Percentiles rank a stretch among this genome's conserved stretches.
These are phyloP conservation scores for Pichia cephalocereana DNA, from an alignment of 805 yeast genomes.

Conservation along the genomic window DNA sequence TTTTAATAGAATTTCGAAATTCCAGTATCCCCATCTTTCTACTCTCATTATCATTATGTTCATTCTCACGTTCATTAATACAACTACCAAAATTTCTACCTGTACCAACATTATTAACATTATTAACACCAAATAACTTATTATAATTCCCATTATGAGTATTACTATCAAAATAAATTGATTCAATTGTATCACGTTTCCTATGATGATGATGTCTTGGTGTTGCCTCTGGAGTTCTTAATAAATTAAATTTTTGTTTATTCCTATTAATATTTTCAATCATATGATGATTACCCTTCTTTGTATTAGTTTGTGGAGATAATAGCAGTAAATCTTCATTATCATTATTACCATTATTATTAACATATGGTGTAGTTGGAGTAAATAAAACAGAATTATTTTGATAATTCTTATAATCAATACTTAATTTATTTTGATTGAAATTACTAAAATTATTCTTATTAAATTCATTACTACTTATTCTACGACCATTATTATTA, in stretches of 20 bases:
- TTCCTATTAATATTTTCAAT: neutral
- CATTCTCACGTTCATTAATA: neutral
- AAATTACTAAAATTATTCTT: neutral
- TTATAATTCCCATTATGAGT: neutral
- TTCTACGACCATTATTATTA: neutral
- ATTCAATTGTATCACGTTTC: slow-evolving; percentile 2
- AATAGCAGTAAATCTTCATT: neutral
- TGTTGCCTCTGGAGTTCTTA: slow-evolving; percentile 12
- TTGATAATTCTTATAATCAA: neutral
- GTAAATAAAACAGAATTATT: slow-evolving; percentile 2
- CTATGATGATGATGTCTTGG: slow-evolving; percentile 5
- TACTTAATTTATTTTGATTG: neutral
- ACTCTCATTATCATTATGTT: neutral
- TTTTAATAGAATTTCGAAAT: slow-evolving; percentile 14
- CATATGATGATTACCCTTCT: neutral
- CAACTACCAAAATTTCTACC: slow-evolving; percentile 5
- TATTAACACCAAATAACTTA: neutral
- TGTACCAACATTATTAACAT: neutral
- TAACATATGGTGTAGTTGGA: slow-evolving; percentile 10
- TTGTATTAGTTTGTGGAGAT: slow-evolving; percentile 9
- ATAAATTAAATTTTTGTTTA: neutral
- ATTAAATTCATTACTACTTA: neutral
- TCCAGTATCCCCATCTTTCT: slow-evolving; percentile 10
- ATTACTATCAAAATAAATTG: neutral
- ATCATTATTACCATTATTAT: neutral